Base-by-base conservation (phyloP, 1,284 basidiomycete genomes). In the Thecaphora thlaspeos region DNA sequence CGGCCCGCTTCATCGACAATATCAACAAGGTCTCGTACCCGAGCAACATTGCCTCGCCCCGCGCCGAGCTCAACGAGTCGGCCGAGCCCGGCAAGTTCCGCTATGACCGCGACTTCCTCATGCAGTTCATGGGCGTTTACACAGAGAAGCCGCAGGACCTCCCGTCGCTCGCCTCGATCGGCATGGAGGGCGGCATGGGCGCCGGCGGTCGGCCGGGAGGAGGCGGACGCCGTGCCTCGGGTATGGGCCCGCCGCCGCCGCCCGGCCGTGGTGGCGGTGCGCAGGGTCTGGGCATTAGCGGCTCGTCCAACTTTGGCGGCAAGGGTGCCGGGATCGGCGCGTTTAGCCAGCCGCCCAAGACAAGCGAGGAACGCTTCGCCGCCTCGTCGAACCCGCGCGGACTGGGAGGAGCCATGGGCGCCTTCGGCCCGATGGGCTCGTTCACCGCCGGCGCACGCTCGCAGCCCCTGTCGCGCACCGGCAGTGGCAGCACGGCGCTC, bases 111-210 rank as follows among this genome's bases (percentile, higher is more conserved):
- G 91, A 94, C 41, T 98, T 98, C 85, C 83, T 98, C 28, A 81
- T 99, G 62, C 95, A 99, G 78, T 99, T 98, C 82, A 95, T 96
- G 91, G 82, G 82, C 37, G 82, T 95, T 51, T 98, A 92, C 83
- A 90, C 87, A 79, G 93, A 96, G 80, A 94, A 92, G 80, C 94
- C 95, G 1, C 89, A 88, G 52, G 84, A 85, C 51, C 85, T 97
- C 23, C 91, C 93, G 32, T 85, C 90, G 59, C 84, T 97, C 43
- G 91, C 94, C 69, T 87, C 88, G 26, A 88, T 98, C 71, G 94
- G 94, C 48, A 85, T 81, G 80, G 75, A 75, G 53, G 66, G 65
- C 28, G 61, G 68, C 46, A 56, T 49, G 47, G 71, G 64, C 39
- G 66, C 59, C 38, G 58, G 52, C 47, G 58, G 60, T 7, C 67